A percentile compares a stretch with the other conserved stretches of the same genome.
phyloP scores from a whole-genome alignment of 2,329 filamentous ascomycete genomes.

The Rachicladosporium sp. region DNA sequence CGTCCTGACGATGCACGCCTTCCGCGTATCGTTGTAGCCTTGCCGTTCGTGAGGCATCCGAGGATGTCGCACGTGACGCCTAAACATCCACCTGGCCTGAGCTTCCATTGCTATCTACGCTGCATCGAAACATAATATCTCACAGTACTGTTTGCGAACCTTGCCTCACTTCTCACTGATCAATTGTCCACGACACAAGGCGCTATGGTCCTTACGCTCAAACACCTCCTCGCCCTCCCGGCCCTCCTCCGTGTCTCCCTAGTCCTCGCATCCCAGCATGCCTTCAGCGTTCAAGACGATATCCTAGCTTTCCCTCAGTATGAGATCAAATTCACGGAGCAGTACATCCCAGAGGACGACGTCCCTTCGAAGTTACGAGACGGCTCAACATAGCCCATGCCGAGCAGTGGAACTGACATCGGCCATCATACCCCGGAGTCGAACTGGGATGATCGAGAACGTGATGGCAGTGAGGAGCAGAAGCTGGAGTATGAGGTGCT shows the following conservation, averaged over 20 bases:
- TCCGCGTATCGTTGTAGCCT: no score
- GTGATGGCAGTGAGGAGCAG: slow-evolving; percentile 7
- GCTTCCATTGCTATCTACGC: no score
- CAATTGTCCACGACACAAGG: no score
- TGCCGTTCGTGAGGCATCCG: no score
- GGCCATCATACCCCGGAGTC: slow-evolving; percentile 1
- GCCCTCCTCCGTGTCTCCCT: slow-evolving; percentile 35
- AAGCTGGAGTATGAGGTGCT: slow-evolving; percentile 56
- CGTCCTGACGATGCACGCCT: no score
- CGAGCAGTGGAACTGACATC: neutral
- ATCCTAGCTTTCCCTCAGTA: slow-evolving; percentile 79
- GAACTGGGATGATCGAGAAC: slow-evolving; percentile 2
- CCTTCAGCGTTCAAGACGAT: slow-evolving; percentile 82
- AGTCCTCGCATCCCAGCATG: slow-evolving; percentile 34
- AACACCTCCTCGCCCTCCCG: slow-evolving; percentile 36
- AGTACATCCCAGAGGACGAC: slow-evolving; percentile 57
- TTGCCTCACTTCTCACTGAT: no score
- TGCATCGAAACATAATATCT: no score
- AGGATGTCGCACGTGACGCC: no score
- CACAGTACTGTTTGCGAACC: no score
- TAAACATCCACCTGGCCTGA: no score
- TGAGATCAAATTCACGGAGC: slow-evolving; percentile 62
- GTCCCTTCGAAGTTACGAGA: slow-evolving; percentile 48
- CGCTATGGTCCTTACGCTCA: slow-evolving; percentile 23
- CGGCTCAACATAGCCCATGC: slow-evolving; percentile 4